phyloP scores from a whole-genome alignment of 2,329 filamentous ascomycete species.

The Hypoxylon sp. region DNA sequence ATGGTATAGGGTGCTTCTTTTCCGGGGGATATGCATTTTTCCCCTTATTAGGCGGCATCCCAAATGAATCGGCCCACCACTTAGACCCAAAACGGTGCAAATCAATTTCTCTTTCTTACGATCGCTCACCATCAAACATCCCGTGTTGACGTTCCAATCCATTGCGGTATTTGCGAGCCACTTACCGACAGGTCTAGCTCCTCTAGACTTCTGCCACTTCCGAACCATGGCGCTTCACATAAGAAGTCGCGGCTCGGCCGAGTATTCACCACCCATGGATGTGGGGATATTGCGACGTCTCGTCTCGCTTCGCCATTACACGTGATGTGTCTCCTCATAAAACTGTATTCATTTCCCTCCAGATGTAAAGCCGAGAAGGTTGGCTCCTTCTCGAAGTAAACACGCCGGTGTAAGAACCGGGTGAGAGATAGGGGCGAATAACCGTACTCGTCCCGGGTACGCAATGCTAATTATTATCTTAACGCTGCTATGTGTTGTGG shows the following conservation, averaged over 20 bases:
- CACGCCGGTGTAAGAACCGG: slow-evolving; percentile 40
- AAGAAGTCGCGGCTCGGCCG: slow-evolving; percentile 40
- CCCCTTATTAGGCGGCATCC: slow-evolving; percentile 48
- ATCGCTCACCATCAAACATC: slow-evolving; percentile 29
- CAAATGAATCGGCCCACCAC: slow-evolving; percentile 49
- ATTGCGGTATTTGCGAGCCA: slow-evolving; percentile 41
- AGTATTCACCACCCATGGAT: slow-evolving; percentile 25
- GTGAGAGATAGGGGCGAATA: slow-evolving; percentile 39
- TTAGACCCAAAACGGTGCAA: slow-evolving; percentile 40
- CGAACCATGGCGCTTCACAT: slow-evolving; percentile 41
- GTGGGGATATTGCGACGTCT: slow-evolving; percentile 38
- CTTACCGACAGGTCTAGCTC: slow-evolving; percentile 39
- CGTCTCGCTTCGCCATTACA: slow-evolving; percentile 37
- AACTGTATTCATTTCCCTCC: slow-evolving; percentile 33
- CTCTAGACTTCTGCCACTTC: slow-evolving; percentile 42
- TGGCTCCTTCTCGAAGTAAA: slow-evolving; percentile 39
- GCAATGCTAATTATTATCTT: slow-evolving; percentile 44
- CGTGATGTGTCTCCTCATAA: slow-evolving; percentile 41
- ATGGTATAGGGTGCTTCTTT: slow-evolving; percentile 37
- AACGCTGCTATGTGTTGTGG: slow-evolving; percentile 45
- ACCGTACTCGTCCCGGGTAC: slow-evolving; percentile 34
- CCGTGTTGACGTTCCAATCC: slow-evolving; percentile 35
- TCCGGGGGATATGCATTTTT: slow-evolving; percentile 45
- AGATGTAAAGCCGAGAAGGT: slow-evolving; percentile 40
- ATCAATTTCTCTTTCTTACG: slow-evolving; percentile 44